Base-by-base conservation (phyloP, 371 early-diverging fungal species). In the Circinella umbellata region DNA sequence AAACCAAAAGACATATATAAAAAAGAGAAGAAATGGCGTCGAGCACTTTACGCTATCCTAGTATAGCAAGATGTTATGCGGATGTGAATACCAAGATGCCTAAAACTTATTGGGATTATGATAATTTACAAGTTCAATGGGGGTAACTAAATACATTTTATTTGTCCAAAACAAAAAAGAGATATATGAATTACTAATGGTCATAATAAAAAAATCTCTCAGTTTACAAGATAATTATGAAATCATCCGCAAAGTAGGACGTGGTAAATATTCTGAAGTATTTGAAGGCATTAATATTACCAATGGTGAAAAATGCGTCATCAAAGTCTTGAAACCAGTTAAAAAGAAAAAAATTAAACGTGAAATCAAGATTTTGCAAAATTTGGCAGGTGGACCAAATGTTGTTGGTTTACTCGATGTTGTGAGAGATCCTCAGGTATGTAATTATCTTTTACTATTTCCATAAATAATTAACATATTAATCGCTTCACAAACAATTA, bases 181-280 rank as follows among this genome's bases (percentile, higher is more conserved):
- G 10, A 15, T 54, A 54, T 54, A n/a, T 15, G 10, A 15, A 54
- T 1, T 54, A 11, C n/a, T 54, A 18, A 7, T 54, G 8, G 8
- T 14, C 39, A 39, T 17, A 48, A 35, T 5, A 48, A 47, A 27
- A 47, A 27, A 27, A 27, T 2, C 27, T 27, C 27, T 27, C 14
- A 69, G 70, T 15, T 46, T 57, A 27, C 97, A 96, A 82, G 98
- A 98, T 70, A 94, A 95, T 79, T 99, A 99, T 82, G 97, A 97
- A 82, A 98, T 99, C 67, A 89, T 94, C 59, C 90, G 94, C 70
- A 98, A 97, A 83, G 89, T 99, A 67, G 99, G 99, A 48, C 92
- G 98, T 67, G 99, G 99, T 70, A 99, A 99, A 87, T 99, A 99
- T 89, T 99, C 99, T 0, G 99, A 99, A 84, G 99, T 99, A 9